These are phyloP conservation scores for Wickerhamiella domercqiae DNA, from an alignment of 805 yeast species.

Conservation along the genomic window DNA sequence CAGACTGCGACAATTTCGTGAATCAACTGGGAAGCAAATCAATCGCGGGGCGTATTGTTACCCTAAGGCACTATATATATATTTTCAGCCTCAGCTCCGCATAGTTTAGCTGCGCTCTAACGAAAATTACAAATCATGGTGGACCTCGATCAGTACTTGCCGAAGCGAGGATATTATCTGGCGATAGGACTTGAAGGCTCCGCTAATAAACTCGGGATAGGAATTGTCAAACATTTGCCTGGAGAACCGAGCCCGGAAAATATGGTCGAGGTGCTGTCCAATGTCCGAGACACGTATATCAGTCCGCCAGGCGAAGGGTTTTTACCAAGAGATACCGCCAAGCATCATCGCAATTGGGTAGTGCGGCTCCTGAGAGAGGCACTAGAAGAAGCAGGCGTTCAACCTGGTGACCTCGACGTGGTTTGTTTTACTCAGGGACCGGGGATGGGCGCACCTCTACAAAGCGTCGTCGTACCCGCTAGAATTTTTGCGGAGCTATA, in stretches of 20 bases:
- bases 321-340: constrained; percentile 87
- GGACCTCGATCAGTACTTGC: constrained; percentile 32
- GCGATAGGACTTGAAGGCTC: constrained; percentile 95
- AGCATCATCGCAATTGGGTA: constrained; percentile 93
- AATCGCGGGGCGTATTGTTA: too few species aligned
- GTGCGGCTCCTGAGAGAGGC: constrained; percentile 60
- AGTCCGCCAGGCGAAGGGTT: constrained; percentile 99
- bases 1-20: too few species aligned
- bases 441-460: constrained; percentile 98
- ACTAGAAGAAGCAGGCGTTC: constrained; percentile 42
- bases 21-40: too few species aligned
- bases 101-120: too few species aligned
- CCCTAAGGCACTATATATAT: too few species aligned
- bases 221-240: constrained; percentile 59
- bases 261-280: constrained; percentile 65
- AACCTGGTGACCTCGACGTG: constrained; percentile 27
- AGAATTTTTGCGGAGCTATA: constrained; percentile 68
- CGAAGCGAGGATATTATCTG: constrained; percentile 30
- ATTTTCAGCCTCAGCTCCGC: too few species aligned
- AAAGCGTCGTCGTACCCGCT: constrained; percentile 85
- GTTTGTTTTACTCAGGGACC: constrained; percentile 97
- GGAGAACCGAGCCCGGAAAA: constrained; percentile 44
- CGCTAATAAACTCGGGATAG: constrained; percentile 92
- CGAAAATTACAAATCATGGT: too few species aligned
- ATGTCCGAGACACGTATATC: constrained; percentile 84